phyloP scores from a whole-genome alignment of 2,329 filamentous ascomycete genomes.

The Diaporthe longicolla region DNA sequence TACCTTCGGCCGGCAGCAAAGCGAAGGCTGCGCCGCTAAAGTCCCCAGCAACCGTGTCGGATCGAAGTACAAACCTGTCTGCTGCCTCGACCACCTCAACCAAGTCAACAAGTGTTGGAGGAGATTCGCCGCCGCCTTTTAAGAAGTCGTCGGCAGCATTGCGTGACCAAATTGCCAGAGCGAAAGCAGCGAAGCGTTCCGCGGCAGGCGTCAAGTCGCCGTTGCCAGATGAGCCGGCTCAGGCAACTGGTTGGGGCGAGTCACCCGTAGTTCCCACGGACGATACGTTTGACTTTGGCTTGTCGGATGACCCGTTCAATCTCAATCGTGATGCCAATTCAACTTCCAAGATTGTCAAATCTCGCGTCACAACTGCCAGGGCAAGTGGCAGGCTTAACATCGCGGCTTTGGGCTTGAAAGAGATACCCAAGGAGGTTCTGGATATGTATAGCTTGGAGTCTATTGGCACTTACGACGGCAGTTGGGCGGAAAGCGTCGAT shows the following conservation, averaged over 20 bases:
- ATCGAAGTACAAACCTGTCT: slow-evolving; percentile 54
- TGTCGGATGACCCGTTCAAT: slow-evolving; percentile 79
- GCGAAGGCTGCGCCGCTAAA: slow-evolving; percentile 56
- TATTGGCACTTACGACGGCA: slow-evolving; percentile 72
- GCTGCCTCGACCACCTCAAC: slow-evolving; percentile 56
- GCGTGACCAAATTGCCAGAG: slow-evolving; percentile 92
- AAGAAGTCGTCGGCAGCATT: slow-evolving; percentile 84
- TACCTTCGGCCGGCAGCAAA: slow-evolving; percentile 53
- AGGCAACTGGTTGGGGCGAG: slow-evolving; percentile 44
- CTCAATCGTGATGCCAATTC: slow-evolving; percentile 70
- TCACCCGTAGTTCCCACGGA: slow-evolving; percentile 63
- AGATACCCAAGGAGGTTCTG: slow-evolving; percentile 86
- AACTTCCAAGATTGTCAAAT: slow-evolving; percentile 77
- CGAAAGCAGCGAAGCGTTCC: slow-evolving; percentile 83
- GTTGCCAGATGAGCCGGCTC: slow-evolving; percentile 43
- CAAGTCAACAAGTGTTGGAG: slow-evolving; percentile 48
- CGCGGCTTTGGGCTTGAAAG: slow-evolving; percentile 82
- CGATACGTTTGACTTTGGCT: slow-evolving; percentile 70
- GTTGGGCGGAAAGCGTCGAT: slow-evolving; percentile 95
- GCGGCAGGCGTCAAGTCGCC: slow-evolving; percentile 45
- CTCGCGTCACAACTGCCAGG: slow-evolving; percentile 80
- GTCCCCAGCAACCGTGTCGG: slow-evolving; percentile 54
- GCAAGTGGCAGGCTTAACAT: slow-evolving; percentile 89
- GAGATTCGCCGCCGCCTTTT: slow-evolving; percentile 53
- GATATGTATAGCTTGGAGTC: slow-evolving; percentile 90